Percentiles rank a stretch among this genome's conserved stretches.
These are phyloP conservation scores for Alternaria gaisen DNA, from an alignment of 2,329 filamentous ascomycete species.

Conservation along the genomic window DNA sequence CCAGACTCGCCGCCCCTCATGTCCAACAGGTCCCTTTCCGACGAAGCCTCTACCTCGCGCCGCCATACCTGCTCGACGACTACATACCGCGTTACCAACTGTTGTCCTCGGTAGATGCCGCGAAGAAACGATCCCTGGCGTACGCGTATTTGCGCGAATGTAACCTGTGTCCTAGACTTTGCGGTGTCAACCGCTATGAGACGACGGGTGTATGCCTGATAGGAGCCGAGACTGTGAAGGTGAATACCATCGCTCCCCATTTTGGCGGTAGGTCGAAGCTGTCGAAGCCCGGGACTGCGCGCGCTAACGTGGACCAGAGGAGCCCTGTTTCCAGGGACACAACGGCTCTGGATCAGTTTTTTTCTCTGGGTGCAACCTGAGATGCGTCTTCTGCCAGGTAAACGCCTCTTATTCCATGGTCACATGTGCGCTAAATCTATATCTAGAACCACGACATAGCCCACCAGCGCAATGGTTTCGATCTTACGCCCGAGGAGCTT, in stretches of 20 bases:
- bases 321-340: slow-evolving; percentile 84
- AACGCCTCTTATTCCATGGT: not conserved
- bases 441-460: slow-evolving; percentile 77
- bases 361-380: slow-evolving; percentile 78
- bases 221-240: slow-evolving; percentile 75
- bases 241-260: slow-evolving; percentile 85
- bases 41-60: slow-evolving; percentile 61
- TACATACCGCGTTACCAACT: slow-evolving; percentile 78
- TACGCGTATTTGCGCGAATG: slow-evolving; percentile 80
- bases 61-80: slow-evolving; percentile 74
- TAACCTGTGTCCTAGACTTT: slow-evolving; percentile 81
- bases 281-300: accelerated
- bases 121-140: slow-evolving; percentile 76
- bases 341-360: slow-evolving; percentile 83
- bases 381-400: slow-evolving; percentile 65
- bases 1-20: not conserved
- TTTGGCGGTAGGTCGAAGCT: slow-evolving; percentile 66
- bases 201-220: slow-evolving; percentile 81
- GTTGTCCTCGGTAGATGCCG: slow-evolving; percentile 72
- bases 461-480: slow-evolving; percentile 81
- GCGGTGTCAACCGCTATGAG: slow-evolving; percentile 82
- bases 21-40: slow-evolving; percentile 1
- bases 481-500: slow-evolving; percentile 79
- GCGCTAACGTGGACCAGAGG: slow-evolving; percentile 56
- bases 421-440: not conserved